Percentiles rank a stretch among this genome's conserved stretches.
Conservation (phyloP, 176 grass and related monocot genomes). For the maize (Zea mays) region Zm-B73-REFERENCE-NAM-5.0 NC_050098.1:2992501-2993000, state of each 20-base stretch:
- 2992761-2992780: background rate
- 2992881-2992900: conserved; percentile 10
- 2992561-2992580: conserved; percentile 30
- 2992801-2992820: conserved; percentile 43
- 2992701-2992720: conserved; percentile 36
- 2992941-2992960: background rate
- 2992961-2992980: conserved; percentile 55
- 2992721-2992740: conserved; percentile 42
- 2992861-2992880: background rate
- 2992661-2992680: background rate
- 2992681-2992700: conserved; percentile 1
- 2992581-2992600: background rate
- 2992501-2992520: background rate
- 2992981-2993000: background rate
- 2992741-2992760: conserved; percentile 34
- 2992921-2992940: conserved; percentile 24
- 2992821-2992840: conserved; percentile 38
- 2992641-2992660: background rate
- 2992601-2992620: conserved; percentile 31
- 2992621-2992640: background rate
- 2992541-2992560: background rate
- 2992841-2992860: conserved; percentile 6
- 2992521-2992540: conserved; percentile 28
- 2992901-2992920: conserved; percentile 43
- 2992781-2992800: conserved; percentile 28